Evolutionary conservation across 805 yeast species (phyloP), one percentile per base, ranked within the genome.

Genomic region (Metschnikowia noctiluminum): DNA sequence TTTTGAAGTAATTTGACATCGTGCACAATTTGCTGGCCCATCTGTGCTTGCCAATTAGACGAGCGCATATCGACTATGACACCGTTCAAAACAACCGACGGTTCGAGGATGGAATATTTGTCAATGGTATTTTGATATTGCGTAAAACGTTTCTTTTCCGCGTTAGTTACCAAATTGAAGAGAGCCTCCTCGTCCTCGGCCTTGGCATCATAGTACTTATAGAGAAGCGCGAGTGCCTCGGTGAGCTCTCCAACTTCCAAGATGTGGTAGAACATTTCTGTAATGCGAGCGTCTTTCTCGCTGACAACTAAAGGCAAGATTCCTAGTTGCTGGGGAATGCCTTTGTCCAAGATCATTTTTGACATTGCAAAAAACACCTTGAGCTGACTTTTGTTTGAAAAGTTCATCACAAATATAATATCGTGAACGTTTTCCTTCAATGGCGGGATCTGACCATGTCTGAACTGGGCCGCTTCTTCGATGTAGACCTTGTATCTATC

Each of bases 301-400:
- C 54, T 57, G 1, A 61, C 64, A 8, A 65, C 60, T 2, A 86
- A 49, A 0, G 98, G 96, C n/a, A 92, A 70, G 2, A 92, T 53
- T 7, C 97, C 99, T 44, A 92, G 61, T 63, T 91, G 85, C 54
- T 90, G 86, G 0, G 96, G 88, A 14, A 87, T 74, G 1, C 81
- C 80, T 38, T 79, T 76, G 11, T 76, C 71, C n/a, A 82, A 58
- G 2, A 82, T 69, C 2, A 78, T 64, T 27, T 74, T 71, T 2
- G 84, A 58, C 32, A 82, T 69, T 8, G 84, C 70, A 15, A 77
- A 65, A 28, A 84, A 63, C 1, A 77, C 79, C 14, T 69, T 62
- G 15, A 84, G 57, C 50, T 87, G 85, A 2, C 70, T 66, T 12
- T 70, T 68, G 52, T 81, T 72, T 1, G 82, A 68, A 16, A 89